These are phyloP conservation scores for Picea glauca DNA, from an alignment of 75 land plant species.

Conservation along the genomic window DNA sequence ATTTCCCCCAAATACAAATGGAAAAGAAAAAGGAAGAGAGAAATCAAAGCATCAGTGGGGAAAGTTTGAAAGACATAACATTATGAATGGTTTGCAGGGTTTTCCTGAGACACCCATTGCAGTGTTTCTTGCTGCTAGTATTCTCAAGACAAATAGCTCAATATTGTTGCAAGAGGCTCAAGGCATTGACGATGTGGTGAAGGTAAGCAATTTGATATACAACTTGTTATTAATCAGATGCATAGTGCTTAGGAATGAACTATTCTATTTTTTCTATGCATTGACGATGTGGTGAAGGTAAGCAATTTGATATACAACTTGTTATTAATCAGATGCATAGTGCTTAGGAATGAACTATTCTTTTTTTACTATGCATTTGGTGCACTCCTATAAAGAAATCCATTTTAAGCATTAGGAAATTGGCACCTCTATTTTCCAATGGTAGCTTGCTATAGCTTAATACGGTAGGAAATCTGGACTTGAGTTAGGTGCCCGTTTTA, in stretches of 20 bases:
- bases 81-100: conserved; percentile 51
- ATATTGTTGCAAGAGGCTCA: conserved; percentile 71
- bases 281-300: not conserved
- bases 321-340: not conserved
- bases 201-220: conserved; percentile 31
- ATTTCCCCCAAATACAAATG: conserved; percentile 19
- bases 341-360: not conserved
- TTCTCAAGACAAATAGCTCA: conserved; percentile 69
- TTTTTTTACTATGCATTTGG: not conserved
- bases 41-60: conserved; percentile 61
- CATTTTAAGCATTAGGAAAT: not conserved
- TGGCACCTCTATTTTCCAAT: not conserved
- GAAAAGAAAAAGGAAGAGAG: conserved; percentile 41
- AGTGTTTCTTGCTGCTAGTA: conserved; percentile 87
- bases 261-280: not conserved
- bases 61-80: conserved; percentile 71
- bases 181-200: conserved; percentile 91
- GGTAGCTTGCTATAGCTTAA: not conserved
- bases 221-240: not conserved
- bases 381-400: not conserved
- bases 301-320: not conserved
- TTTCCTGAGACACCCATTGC: conserved; percentile 63
- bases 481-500: not conserved
- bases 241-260: not conserved
- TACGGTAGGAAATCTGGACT: not conserved